phyloP scores from a whole-genome alignment of 148 eudicot genomes.

The Talinum fruticosum region DNA sequence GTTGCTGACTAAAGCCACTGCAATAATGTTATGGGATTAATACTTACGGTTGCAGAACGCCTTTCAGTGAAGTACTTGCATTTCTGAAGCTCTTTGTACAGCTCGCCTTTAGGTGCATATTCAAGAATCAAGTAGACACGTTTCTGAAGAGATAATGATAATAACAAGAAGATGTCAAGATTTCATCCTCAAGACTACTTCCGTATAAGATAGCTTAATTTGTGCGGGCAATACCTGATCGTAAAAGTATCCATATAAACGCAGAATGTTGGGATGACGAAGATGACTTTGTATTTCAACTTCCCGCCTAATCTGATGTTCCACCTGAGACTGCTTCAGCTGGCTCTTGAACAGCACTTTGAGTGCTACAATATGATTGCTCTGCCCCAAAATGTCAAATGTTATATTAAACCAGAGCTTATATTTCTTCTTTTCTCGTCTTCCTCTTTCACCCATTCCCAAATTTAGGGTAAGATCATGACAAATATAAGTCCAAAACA shows the following conservation, averaged over 20 bases:
- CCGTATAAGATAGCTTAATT: background rate
- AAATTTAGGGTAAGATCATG: background rate
- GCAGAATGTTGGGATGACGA: conserved; percentile 82
- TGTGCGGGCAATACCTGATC: conserved; percentile 60
- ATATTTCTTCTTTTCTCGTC: too few species aligned
- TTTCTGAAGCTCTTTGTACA: conserved; percentile 89
- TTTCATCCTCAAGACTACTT: background rate
- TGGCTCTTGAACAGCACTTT: conserved; percentile 94
- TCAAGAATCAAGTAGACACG: conserved; percentile 90
- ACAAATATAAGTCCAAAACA: background rate
- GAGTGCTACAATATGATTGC: conserved; percentile 87
- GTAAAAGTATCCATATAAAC: conserved; percentile 92
- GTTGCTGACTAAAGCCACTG: background rate
- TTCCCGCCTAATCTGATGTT: conserved; percentile 94
- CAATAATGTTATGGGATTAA: background rate
- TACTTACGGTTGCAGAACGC: conserved; percentile 89
- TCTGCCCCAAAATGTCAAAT: conserved; percentile 42
- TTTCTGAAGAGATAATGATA: conserved; percentile 46
- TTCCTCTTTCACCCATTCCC: too few species aligned
- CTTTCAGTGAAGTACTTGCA: conserved; percentile 91
- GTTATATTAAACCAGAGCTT: background rate
- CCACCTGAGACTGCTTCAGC: conserved; percentile 92
- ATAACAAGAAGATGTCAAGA: background rate
- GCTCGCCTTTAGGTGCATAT: conserved; percentile 96
- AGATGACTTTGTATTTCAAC: conserved; percentile 98